Base-by-base conservation (phyloP, 2,329 filamentous ascomycete genomes). In the Calcarisporium arbuscula region DNA sequence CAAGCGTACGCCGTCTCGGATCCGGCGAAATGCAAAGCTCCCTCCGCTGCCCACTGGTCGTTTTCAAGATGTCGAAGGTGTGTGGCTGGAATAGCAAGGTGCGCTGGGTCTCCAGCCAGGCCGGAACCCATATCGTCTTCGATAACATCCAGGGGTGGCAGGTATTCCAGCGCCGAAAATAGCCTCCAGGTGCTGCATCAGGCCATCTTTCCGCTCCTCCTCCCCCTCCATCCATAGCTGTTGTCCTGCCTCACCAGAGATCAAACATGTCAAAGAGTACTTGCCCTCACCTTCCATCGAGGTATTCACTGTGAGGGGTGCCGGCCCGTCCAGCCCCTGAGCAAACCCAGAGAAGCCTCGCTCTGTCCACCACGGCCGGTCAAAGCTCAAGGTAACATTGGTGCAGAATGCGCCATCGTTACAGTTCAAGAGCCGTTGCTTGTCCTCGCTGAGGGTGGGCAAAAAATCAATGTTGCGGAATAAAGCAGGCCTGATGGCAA, bases 361-460 rank as follows among this genome's bases (percentile, higher is more conserved):
- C 28, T 46, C 39, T 8, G 34, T 41, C 48, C 48, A 50, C 48
- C 48, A 50, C 10, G 48, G 42, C 30, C 39, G 34, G 5, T 45
- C 42, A 18, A 42, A 49, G 3, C 40, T 21, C 9, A 49, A 8
- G 5, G 37, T 32, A n/a, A 39, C 36, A 17, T 41, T 44, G 26
- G 32, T 36, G 32, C 37, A 39, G 31, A 44, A 51, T 3, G 43
- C 44, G 9, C 25, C 14, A 28, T 43, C 33, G 16, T 40, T 29
- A 3, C 28, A 27, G 15, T 30, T 29, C 16, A 36, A 38, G 19
- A 45, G 34, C 42, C 48, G 49, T 15, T 36, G 23, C 27, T 47
- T 47, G 25, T 43, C 40, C 11, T 38, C 41, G 14, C 36, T 34
- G n/a, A 50, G 38, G 4, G 19, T 19, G 12, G 48, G 48, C 7